These are phyloP conservation scores for Ascocoryne sarcoides DNA, from an alignment of 2,329 filamentous ascomycete species.

Conservation along the genomic window DNA sequence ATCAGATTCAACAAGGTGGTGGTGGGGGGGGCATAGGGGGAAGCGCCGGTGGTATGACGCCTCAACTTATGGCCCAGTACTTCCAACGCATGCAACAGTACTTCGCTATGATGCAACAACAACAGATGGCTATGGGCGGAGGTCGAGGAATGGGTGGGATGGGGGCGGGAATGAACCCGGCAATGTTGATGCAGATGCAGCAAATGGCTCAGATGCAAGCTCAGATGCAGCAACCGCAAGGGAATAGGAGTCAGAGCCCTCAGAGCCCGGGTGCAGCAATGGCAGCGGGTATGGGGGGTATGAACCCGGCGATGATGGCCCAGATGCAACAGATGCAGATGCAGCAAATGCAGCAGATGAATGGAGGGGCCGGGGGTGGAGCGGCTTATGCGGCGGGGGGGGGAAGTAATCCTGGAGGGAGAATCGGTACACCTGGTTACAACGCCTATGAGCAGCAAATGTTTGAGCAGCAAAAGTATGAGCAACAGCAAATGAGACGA, in stretches of 20 bases:
- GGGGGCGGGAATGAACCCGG: constrained; percentile 58
- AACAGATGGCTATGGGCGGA: constrained; percentile 70
- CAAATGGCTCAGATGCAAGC: constrained; percentile 41
- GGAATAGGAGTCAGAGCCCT: constrained; percentile 27
- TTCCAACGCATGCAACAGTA: constrained; percentile 98
- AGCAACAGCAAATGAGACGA: constrained; percentile 52
- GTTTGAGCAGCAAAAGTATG: constrained; percentile 73
- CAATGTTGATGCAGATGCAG: constrained; percentile 68
- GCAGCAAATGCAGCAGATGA: constrained; percentile 39
- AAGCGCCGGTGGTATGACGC: constrained; percentile 64
- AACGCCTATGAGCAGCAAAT: constrained; percentile 61
- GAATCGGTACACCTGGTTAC: constrained; percentile 34
- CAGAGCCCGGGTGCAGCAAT: constrained; percentile 24
- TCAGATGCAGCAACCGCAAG: constrained; percentile 25
- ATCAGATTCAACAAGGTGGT: constrained; percentile 27
- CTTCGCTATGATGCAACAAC: constrained; percentile 89
- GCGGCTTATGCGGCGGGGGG: constrained; percentile 27
- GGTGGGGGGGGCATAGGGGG: constrained; percentile 28
- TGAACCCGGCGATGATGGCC: constrained; percentile 44
- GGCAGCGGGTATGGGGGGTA: constrained; percentile 27
- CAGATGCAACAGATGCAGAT: constrained; percentile 41
- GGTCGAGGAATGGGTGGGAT: constrained; percentile 55
- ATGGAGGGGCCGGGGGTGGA: constrained; percentile 25
- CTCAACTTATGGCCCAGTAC: constrained; percentile 96
- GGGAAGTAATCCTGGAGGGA: constrained; percentile 34